These are phyloP conservation scores for Heteromeles arbutifolia DNA, from an alignment of 306 rosid species.

Conservation along the genomic window DNA sequence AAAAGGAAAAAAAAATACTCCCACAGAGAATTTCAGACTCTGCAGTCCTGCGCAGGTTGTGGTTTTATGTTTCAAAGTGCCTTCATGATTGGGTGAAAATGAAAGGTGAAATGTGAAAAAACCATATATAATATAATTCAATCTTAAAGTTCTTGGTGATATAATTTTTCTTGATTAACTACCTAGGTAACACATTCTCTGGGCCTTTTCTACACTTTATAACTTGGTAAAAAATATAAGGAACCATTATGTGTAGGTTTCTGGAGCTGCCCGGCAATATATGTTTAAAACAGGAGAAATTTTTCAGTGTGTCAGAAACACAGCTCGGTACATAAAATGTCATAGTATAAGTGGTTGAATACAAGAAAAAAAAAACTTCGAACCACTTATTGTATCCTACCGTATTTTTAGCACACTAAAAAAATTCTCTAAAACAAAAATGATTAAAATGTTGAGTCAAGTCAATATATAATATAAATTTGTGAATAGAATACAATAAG, in stretches of 20 bases:
- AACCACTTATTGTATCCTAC: too few relatives aligned
- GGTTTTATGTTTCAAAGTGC: constrained; percentile 38
- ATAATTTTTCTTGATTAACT: too few relatives aligned
- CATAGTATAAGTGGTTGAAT: too few relatives aligned
- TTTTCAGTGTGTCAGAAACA: too few relatives aligned
- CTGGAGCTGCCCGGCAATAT: not conserved
- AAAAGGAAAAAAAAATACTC: constrained; percentile 39
- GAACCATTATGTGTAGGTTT: too few relatives aligned
- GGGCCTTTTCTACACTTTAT: not conserved
- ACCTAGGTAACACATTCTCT: not conserved
- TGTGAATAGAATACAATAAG: not conserved
- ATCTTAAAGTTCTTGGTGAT: too few relatives aligned
- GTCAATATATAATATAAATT: not conserved
- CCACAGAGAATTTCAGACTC: constrained; percentile 23
- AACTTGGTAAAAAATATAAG: not conserved
- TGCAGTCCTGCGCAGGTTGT: constrained; percentile 19
- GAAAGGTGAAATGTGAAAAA: constrained; percentile 31
- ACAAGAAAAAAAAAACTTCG: too few relatives aligned
- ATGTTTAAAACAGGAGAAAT: not conserved
- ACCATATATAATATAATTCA: not conserved
- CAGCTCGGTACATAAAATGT: too few relatives aligned
- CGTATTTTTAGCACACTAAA: too few relatives aligned
- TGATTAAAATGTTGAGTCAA: not conserved
- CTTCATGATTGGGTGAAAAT: constrained; percentile 72
- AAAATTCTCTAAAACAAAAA: too few relatives aligned